Conservation (phyloP, 2,329 filamentous ascomycete species). For the Phaeosphaeriaceae sp. region DNA sequence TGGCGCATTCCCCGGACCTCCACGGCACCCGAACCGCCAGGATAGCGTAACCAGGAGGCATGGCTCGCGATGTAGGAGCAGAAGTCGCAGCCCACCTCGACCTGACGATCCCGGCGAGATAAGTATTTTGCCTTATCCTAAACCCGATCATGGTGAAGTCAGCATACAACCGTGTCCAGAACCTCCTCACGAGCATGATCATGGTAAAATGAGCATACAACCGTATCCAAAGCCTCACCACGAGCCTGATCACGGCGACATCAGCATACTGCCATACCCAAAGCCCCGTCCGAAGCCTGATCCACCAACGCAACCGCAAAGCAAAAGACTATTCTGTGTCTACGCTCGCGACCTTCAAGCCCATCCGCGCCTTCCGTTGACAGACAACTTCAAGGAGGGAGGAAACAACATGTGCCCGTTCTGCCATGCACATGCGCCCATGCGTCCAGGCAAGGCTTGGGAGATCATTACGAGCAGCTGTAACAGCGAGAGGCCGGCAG, state of each 20-base stretch:
- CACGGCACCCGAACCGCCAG: constrained; percentile 4
- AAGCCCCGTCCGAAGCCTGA: constrained; percentile 8
- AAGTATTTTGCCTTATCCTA: not conserved
- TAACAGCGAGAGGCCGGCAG: constrained; percentile 12
- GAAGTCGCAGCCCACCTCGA: constrained; percentile 9
- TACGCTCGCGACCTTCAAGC: constrained; percentile 43
- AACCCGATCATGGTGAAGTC: not conserved
- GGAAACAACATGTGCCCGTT: constrained; percentile 39
- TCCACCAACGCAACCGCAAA: constrained; percentile 4
- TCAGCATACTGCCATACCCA: constrained; percentile 6
- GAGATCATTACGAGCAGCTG: constrained; percentile 30
- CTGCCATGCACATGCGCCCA: constrained; percentile 31
- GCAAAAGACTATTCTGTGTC: constrained; percentile 35
- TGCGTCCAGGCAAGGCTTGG: constrained; percentile 37
- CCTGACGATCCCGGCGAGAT: constrained; percentile 10
- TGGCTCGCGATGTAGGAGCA: constrained; percentile 13
- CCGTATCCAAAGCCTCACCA: constrained; percentile 5
- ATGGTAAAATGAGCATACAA: constrained; percentile 1
- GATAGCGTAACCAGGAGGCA: constrained; percentile 5
- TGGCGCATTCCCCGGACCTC: constrained; percentile 23
- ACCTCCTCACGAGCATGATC: constrained; percentile 4
- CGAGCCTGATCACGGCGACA: not conserved
- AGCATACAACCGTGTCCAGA: constrained; percentile 9
- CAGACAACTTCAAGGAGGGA: constrained; percentile 28
- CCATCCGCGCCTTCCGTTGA: constrained; percentile 26